Percentiles rank a stretch among this genome's conserved stretches.
Evolutionary conservation across 176 grass and related monocot genomes (phyloP).

Genomic region (Olyra latifolia): DNA sequence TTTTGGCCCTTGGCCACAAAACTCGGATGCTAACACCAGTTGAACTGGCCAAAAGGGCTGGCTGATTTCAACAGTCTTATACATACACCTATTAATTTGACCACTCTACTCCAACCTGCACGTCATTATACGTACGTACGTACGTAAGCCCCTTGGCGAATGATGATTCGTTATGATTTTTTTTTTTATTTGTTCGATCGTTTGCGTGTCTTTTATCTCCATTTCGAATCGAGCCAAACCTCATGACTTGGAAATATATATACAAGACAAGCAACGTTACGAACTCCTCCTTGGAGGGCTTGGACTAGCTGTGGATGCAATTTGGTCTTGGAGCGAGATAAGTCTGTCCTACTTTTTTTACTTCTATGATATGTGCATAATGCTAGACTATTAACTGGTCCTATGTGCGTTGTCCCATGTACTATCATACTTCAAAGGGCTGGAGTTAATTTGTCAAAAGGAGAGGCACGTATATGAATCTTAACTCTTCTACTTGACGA

Average conservation of each 20-base stretch:
- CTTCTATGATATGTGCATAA: background rate
- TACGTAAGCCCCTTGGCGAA: background rate
- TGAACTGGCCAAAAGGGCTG: background rate
- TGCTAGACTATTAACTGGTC: background rate
- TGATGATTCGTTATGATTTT: no score
- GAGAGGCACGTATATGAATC: background rate
- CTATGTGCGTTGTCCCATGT: background rate
- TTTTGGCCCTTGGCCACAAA: background rate
- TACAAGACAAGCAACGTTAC: background rate
- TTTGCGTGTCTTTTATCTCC: slow-evolving; percentile 6
- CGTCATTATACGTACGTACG: background rate
- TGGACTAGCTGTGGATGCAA: background rate
- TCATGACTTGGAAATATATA: background rate
- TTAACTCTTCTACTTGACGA: no score
- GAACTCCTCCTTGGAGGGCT: background rate
- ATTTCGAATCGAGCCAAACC: background rate
- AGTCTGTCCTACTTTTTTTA: background rate
- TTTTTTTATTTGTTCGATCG: background rate
- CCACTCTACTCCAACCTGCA: background rate
- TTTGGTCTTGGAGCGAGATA: background rate
- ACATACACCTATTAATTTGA: background rate
- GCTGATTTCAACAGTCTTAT: background rate
- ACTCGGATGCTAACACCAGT: background rate
- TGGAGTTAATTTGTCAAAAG: background rate
- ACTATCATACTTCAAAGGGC: background rate